Evolutionary conservation across 306 rosid species (phyloP), one percentile per base, ranked within the genome.

Genomic region (Echinosophora koreensis): DNA sequence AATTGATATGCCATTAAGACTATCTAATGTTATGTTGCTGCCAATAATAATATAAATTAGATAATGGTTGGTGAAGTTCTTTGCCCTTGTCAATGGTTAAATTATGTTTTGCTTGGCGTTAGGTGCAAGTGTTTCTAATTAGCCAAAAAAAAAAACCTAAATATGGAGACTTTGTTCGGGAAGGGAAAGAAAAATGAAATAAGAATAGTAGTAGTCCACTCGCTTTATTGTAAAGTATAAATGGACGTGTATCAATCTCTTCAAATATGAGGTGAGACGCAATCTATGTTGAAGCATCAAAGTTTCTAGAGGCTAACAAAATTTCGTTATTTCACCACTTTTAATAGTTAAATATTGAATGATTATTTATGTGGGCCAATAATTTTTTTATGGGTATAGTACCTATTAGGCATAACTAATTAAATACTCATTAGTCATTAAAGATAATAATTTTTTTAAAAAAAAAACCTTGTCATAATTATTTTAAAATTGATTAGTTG

Each of bases 1-100:
- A 74, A 56, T 55, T 74, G 54, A 28, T 65, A 74, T 55, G 61
- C 32, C 59, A 17, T 59, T 34, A 15, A 15, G 8, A 55, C 69
- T 44, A 22, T 49, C 55, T 39, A 8, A 65, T 12, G 14, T 27
- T 59, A 11, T 28, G 15, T 28, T 22, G 32, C n/a, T 39, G 41
- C 16, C 5, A 47, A 61, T 41, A 60, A n/a, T 51, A 44, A 44
- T 11, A 11, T 54, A n/a, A 18, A 63, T 6, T 64, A 12, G 30
- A 55, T 65, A 3, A 14, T 60, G 61, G 16, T 62, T 39, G 46
- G 6, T 54, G 18, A 11, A 14, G n/a, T 16, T 64, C 28, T 10
- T 11, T 61, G 7, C 5, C 15, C 35, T 47, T 16, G 16, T 54
- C 50, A 54, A 9, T 35, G 37, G 51, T 52, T 50, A 32, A 32